phyloP scores from a whole-genome alignment of 768 basidiomycete genomes.

The Tremella fuciformis region DNA sequence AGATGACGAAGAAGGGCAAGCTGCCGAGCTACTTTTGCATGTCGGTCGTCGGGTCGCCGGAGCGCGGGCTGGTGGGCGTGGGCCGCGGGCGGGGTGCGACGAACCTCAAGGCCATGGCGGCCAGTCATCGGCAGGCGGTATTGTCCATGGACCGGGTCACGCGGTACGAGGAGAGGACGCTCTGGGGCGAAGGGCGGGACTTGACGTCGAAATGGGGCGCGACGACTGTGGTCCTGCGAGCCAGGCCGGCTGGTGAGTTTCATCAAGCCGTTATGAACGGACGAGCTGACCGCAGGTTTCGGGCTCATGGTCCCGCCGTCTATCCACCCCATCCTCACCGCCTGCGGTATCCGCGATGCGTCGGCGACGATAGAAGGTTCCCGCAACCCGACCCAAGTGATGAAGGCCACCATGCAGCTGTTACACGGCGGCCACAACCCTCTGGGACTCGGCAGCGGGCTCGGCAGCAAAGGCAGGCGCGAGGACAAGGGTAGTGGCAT shows the following conservation, averaged over 20 bases:
- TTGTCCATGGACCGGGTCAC: conserved; percentile 77
- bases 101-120: conserved; percentile 37
- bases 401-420: conserved; percentile 79
- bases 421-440: conserved; percentile 81
- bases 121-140: conserved; percentile 9
- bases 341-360: conserved; percentile 90
- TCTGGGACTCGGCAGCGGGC: conserved; percentile 55
- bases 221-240: conserved; percentile 72
- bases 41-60: conserved; percentile 50
- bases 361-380: conserved; percentile 95
- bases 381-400: conserved; percentile 76
- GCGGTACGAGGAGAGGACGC: conserved; percentile 90
- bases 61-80: conserved; percentile 48
- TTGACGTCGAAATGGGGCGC: conserved; percentile 79
- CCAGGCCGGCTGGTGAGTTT: conserved; percentile 53
- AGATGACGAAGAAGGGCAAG: conserved; percentile 94
- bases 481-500: conserved; percentile 74
- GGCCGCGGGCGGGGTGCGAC: conserved; percentile 47
- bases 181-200: conserved; percentile 69
- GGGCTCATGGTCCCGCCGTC: conserved; percentile 85
- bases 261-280: too few relatives aligned
- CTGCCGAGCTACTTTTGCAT: conserved; percentile 51
- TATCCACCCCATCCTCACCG: conserved; percentile 79
- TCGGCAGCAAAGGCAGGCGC: conserved; percentile 69
- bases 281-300: conserved; percentile 61